Evolutionary conservation across 225 moss, liverwort and hornwort species (phyloP).

Genomic region (Lunularia cruciata): DNA sequence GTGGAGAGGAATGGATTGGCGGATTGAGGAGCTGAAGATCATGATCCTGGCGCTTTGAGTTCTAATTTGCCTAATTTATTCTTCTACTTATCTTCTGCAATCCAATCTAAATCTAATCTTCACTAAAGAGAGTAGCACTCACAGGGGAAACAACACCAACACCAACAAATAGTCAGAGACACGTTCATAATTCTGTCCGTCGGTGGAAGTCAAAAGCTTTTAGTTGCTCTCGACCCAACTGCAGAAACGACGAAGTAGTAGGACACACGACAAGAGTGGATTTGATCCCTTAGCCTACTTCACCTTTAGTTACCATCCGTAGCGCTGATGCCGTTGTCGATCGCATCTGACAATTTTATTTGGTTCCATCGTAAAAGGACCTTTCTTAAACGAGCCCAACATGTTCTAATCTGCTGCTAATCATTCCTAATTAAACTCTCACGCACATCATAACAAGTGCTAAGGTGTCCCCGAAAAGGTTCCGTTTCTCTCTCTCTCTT

Average conservation of each 20-base stretch:
- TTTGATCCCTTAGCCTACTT: not conserved
- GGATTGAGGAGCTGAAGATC: not conserved
- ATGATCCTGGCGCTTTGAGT: slow-evolving; percentile 1
- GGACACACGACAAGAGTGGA: not conserved
- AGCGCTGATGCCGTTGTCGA: not conserved
- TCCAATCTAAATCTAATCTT: too few relatives aligned
- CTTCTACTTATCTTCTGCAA: too few relatives aligned
- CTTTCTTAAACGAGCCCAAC: not conserved
- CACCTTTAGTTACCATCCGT: not conserved
- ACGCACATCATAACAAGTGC: not conserved
- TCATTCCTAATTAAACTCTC: slow-evolving; percentile 9
- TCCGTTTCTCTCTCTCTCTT: not conserved
- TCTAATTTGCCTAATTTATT: not conserved
- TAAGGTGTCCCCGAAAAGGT: not conserved
- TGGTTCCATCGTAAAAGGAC: not conserved
- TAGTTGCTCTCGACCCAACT: not conserved
- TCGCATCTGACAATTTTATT: slow-evolving; percentile 1
- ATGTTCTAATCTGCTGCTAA: slow-evolving; percentile 10
- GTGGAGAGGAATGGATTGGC: not conserved
- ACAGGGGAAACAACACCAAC: not conserved
- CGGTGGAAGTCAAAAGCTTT: not conserved
- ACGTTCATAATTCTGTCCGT: not conserved
- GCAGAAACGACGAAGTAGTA: not conserved
- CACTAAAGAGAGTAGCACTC: not conserved
- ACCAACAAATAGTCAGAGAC: not conserved